Evolutionary conservation across 441 rosid species (phyloP).

Genomic region (Euphorbia neoarborescens): DNA sequence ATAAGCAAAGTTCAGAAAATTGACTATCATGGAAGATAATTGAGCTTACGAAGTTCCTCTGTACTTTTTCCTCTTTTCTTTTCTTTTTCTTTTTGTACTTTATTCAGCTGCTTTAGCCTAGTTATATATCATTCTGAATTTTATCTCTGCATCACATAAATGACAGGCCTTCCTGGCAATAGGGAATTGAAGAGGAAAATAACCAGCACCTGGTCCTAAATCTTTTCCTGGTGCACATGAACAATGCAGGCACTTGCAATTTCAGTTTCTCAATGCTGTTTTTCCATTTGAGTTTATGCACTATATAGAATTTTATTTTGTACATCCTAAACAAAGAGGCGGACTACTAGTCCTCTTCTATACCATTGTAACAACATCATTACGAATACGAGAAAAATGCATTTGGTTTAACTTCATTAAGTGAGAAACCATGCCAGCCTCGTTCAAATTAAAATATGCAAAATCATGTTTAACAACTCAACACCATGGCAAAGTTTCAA

Average conservation of each 20-base stretch:
- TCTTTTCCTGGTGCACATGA: background rate
- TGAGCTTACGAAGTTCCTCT: background rate
- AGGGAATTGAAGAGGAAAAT: background rate
- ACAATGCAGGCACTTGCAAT: background rate
- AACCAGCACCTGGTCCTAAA: background rate
- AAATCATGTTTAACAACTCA: background rate
- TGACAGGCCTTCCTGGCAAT: background rate
- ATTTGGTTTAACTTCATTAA: background rate
- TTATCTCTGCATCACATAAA: background rate
- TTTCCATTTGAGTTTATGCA: constrained; percentile 7
- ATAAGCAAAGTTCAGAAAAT: constrained; percentile 2
- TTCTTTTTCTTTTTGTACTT: background rate
- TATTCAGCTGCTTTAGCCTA: background rate
- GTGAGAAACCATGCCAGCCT: background rate
- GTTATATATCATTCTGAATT: background rate
- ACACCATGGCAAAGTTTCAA: background rate
- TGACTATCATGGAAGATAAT: background rate
- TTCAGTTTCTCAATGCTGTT: background rate
- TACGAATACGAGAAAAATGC: background rate
- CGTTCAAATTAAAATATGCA: background rate
- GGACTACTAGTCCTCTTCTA: background rate
- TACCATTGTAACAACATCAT: background rate
- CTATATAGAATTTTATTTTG: constrained; percentile 2
- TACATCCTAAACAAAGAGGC: background rate
- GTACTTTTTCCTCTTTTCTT: background rate